Percentiles rank a stretch among this genome's conserved stretches.
These are phyloP conservation scores for Stenogyne calaminthoides DNA, from an alignment of 305 asterid species.

Conservation along the genomic window DNA sequence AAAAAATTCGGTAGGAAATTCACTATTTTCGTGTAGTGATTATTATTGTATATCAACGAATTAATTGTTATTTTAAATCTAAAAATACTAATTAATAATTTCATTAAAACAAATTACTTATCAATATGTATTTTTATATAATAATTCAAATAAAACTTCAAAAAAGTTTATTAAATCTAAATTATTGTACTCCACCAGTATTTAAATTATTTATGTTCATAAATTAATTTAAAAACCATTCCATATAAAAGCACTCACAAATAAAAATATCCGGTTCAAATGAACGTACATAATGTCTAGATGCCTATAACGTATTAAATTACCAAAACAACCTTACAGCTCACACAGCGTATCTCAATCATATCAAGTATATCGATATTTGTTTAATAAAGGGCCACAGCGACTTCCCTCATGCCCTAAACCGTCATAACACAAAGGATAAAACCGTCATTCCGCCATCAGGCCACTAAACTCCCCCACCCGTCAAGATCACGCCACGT, in stretches of 20 bases:
- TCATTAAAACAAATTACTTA: too few species aligned
- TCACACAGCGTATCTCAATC: constrained; percentile 41
- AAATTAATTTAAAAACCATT: neutral
- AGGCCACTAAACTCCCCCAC: constrained; percentile 21
- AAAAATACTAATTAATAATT: too few species aligned
- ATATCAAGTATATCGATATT: constrained; percentile 32
- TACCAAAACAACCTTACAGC: constrained; percentile 37
- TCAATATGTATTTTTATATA: too few species aligned
- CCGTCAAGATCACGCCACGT: constrained; percentile 40
- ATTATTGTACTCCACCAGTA: too few species aligned
- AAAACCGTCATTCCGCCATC: constrained; percentile 43
- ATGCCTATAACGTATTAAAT: constrained; percentile 2
- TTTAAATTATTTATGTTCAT: too few species aligned
- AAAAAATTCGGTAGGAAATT: too few species aligned
- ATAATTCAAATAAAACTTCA: too few species aligned
- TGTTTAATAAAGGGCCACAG: neutral
- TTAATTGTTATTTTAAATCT: too few species aligned
- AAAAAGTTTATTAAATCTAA: too few species aligned
- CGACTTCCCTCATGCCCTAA: constrained; percentile 39
- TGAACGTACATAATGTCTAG: neutral
- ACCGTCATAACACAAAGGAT: constrained; percentile 50
- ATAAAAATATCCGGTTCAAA: neutral
- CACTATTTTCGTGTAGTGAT: too few species aligned
- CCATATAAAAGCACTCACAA: neutral
- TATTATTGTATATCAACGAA: too few species aligned